Percentiles rank a stretch among this genome's conserved stretches.
Evolutionary conservation across 805 yeast genomes (phyloP).

Genomic region (Lipomyces mesembrius): DNA sequence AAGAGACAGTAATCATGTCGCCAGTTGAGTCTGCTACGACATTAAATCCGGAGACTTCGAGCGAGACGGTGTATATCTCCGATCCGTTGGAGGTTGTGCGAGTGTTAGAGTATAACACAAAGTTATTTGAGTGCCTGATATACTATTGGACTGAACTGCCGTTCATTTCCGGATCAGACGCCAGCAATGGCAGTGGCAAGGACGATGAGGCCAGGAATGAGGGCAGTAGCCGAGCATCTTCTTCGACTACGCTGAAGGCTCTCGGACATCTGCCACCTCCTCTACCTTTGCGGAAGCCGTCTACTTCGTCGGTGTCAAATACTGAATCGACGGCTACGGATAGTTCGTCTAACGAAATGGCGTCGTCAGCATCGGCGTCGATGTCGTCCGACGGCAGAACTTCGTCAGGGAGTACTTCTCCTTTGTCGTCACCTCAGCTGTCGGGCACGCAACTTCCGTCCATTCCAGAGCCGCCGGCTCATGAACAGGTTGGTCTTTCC

Average conservation of each 20-base stretch:
- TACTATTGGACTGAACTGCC: conserved; percentile 34
- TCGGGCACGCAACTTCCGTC: not conserved
- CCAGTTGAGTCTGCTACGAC: conserved; percentile 1
- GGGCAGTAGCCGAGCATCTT: not conserved
- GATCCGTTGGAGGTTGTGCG: conserved; percentile 31
- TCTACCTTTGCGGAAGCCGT: conserved; percentile 25
- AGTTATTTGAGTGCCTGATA: conserved; percentile 33
- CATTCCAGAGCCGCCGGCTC: not conserved
- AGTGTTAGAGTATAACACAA: conserved; percentile 29
- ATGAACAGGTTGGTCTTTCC: not conserved
- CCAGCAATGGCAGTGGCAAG: not conserved
- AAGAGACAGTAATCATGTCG: conserved; percentile 2
- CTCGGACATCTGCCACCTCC: conserved; percentile 36
- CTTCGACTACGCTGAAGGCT: conserved; percentile 21
- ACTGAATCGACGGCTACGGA: conserved; percentile 5
- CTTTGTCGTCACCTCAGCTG: not conserved
- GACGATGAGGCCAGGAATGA: conserved; percentile 10
- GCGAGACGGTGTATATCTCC: conserved; percentile 13
- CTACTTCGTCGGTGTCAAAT: conserved; percentile 10
- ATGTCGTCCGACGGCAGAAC: not conserved
- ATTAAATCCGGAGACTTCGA: not conserved
- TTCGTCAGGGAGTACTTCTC: not conserved
- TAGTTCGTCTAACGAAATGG: not conserved
- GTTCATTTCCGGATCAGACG: not conserved
- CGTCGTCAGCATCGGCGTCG: not conserved